A percentile compares a stretch with the other conserved stretches of the same genome.
These are phyloP conservation scores for Bimuria novae-zelandiae DNA, from an alignment of 2,329 filamentous ascomycete species.

Conservation along the genomic window DNA sequence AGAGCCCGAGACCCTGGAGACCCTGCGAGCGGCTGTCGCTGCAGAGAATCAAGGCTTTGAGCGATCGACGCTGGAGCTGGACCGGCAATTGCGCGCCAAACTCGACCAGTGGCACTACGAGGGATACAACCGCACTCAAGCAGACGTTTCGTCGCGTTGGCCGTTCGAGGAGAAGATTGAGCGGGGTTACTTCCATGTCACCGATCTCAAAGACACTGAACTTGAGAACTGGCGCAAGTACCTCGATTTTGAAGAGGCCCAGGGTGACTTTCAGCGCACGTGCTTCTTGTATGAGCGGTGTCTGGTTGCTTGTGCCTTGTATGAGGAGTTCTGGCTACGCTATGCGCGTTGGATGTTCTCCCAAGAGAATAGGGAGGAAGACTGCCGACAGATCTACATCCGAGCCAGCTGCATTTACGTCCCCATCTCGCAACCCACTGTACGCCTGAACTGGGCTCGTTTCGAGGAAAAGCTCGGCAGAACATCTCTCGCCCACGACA, in stretches of 20 bases:
- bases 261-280: conserved; percentile 75
- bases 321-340: conserved; percentile 98
- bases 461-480: conserved; percentile 88
- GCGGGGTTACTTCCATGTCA: conserved; percentile 95
- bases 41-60: conserved; percentile 57
- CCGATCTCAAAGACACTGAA: conserved; percentile 84
- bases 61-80: conserved; percentile 76
- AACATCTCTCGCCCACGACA: conserved; percentile 77
- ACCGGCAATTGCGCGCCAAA: conserved; percentile 78
- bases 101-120: conserved; percentile 82
- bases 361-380: conserved; percentile 81
- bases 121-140: conserved; percentile 78
- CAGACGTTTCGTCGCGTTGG: conserved; percentile 91
- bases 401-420: conserved; percentile 84
- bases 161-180: conserved; percentile 94
- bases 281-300: conserved; percentile 93
- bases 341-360: conserved; percentile 90
- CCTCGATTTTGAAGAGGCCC: conserved; percentile 89
- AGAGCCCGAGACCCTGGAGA: conserved; percentile 67
- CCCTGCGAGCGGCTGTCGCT: conserved; percentile 74
- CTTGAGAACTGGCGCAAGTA: conserved; percentile 94
- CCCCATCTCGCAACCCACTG: conserved; percentile 80
- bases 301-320: conserved; percentile 87
- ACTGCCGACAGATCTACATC: conserved; percentile 89
- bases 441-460: conserved; percentile 88